Evolutionary conservation across 73 alveolate genomes (phyloP), one percentile per base, ranked within the genome.

Genomic region (Uronychia binucleata): DNA sequence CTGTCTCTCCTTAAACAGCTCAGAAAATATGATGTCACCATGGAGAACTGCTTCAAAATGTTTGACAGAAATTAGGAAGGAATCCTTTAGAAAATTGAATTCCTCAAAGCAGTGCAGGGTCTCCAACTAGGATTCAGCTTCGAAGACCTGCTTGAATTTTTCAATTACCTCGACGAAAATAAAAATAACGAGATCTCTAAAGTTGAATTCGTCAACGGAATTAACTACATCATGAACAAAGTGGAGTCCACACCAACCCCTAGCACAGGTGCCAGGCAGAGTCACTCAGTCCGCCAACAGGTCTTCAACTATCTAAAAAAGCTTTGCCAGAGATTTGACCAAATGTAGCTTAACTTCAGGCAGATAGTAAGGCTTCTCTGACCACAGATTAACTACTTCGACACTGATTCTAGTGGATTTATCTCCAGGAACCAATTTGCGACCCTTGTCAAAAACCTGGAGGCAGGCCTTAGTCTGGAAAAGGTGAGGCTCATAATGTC

Each of bases 141-240:
- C 26, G 86, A 87, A 34, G 93, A 87, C 83, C n/a, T 87, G 5
- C 77, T 80, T 11, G 93, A 87, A 46, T 80, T 87, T 86, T 87
- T 87, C 33, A 87, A 87, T 81, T 87, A 58, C 59, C 1, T 87
- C n/a, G 93, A 87, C 74, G 93, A 87, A 31, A 80, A 59, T 25
- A 87, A 87, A 32, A 82, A 74, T 26, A 87, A 87, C 74, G 89
- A 30, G 33, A 28, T 87, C 1, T 67, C 82, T 19, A 80, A 59
- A 67, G 79, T 58, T 0, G 57, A 87, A 31, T 87, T 87, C 59
- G 81, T 74, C 57, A 81, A 79, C 74, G 88, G 86, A 19, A 78
- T 87, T 19, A 80, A 82, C 5, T 87, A 79, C 74, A 81, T 87
- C 26, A 27, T 74, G 1, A 80, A 79, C 75, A 87, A 74, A 35